Evolutionary conservation across 73 alveolate species (phyloP).

Genomic region (Uronychia binucleata): DNA sequence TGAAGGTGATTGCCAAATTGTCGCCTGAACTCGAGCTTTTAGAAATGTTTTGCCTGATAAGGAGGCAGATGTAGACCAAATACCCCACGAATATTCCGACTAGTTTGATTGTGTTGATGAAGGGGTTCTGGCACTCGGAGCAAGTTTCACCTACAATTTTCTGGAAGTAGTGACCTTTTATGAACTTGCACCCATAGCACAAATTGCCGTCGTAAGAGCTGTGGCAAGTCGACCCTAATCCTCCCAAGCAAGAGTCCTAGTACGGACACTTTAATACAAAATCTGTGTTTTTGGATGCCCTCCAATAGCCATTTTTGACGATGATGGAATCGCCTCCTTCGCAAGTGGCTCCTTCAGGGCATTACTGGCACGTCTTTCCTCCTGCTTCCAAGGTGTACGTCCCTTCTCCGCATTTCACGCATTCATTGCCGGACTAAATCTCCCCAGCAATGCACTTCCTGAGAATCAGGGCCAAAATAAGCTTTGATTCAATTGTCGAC

Average conservation of each 20-base stretch:
- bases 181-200: conserved; percentile 53
- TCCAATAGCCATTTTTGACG: conserved; percentile 40
- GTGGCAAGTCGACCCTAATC: conserved; percentile 24
- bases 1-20: not conserved
- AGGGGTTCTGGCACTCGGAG: not conserved
- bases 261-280: conserved; percentile 29
- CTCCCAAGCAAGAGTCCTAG: conserved; percentile 40
- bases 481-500: too few relatives aligned
- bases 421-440: not conserved
- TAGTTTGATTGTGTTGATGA: not conserved
- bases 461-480: too few relatives aligned
- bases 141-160: not conserved
- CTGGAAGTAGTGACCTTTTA: not conserved
- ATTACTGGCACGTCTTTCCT: not conserved
- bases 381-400: not conserved
- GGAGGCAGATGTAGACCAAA: not conserved
- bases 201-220: conserved; percentile 62
- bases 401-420: not conserved
- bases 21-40: not conserved
- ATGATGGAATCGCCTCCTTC: conserved; percentile 18
- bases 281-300: conserved; percentile 23
- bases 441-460: not conserved
- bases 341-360: conserved; percentile 9
- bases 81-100: not conserved
- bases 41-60: not conserved